phyloP scores from a whole-genome alignment of 495 filamentous ascomycete species.

The Penicillium lividum region DNA sequence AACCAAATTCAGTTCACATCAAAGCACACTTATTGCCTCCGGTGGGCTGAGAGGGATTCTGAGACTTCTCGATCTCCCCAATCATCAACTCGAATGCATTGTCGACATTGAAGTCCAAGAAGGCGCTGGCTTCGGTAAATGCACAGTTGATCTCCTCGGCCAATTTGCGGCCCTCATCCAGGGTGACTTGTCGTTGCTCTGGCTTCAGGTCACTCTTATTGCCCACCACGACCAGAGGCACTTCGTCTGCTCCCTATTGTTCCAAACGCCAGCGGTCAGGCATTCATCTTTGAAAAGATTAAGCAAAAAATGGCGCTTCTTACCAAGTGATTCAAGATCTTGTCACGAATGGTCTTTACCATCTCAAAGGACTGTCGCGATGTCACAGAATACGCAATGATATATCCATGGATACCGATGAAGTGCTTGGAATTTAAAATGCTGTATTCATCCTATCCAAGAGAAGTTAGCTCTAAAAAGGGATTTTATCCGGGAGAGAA shows the following conservation, averaged over 20 bases:
- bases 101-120: conserved; percentile 88
- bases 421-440: conserved; percentile 98
- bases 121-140: conserved; percentile 91
- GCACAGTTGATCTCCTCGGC: conserved; percentile 86
- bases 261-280: conserved; percentile 1
- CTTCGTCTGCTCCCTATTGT: conserved; percentile 80
- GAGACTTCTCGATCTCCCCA: conserved; percentile 88
- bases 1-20: conserved; percentile 60
- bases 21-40: conserved; percentile 76
- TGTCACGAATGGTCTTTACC: conserved; percentile 91
- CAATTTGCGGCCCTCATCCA: conserved; percentile 78
- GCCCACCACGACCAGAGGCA: conserved; percentile 90
- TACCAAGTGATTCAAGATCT: conserved; percentile 95
- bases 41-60: conserved; percentile 83
- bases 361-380: conserved; percentile 96
- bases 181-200: conserved; percentile 87
- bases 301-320: conserved; percentile 25
- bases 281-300: background rate
- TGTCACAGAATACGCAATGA: conserved; percentile 94
- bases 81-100: conserved; percentile 96
- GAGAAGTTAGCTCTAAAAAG: conserved; percentile 14
- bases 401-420: conserved; percentile 98
- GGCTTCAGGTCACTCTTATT: conserved; percentile 95
- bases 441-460: conserved; percentile 86
- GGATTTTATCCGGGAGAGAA: background rate